Percentiles rank a stretch among this genome's conserved stretches.
These are phyloP conservation scores for Hymenoscyphus fructigenus DNA, from an alignment of 2,329 filamentous ascomycete genomes.

Conservation along the genomic window DNA sequence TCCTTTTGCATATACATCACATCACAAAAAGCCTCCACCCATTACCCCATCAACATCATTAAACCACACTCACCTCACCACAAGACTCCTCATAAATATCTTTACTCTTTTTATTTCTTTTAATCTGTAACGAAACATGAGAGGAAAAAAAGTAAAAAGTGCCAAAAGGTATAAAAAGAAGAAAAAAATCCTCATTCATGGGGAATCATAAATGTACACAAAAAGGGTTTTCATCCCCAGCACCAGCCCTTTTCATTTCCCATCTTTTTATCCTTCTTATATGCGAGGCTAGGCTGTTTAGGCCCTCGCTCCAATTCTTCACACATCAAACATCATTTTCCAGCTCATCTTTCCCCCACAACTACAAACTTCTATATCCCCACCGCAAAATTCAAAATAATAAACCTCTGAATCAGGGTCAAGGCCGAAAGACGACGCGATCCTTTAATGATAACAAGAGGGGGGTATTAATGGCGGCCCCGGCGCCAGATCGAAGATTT, in stretches of 20 bases:
- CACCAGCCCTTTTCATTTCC: not conserved
- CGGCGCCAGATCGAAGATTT: constrained; percentile 32
- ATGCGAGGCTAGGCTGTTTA: too few species aligned
- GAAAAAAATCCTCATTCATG: constrained; percentile 26
- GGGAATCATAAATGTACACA: constrained; percentile 33
- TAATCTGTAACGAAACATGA: too few species aligned
- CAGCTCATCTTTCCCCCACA: constrained; percentile 8
- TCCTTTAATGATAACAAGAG: constrained; percentile 29
- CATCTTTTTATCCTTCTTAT: not conserved
- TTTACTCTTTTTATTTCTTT: not conserved
- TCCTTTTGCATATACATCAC: too few species aligned
- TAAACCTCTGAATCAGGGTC: constrained; percentile 33
- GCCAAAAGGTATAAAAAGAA: not conserved
- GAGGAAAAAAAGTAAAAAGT: not conserved
- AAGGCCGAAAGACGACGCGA: constrained; percentile 27
- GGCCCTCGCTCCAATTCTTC: not conserved
- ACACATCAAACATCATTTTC: not conserved
- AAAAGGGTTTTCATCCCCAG: not conserved
- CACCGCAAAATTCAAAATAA: constrained; percentile 19
- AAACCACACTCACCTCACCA: not conserved
- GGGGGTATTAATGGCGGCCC: constrained; percentile 33
- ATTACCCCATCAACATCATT: too few species aligned
- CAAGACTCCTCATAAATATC: not conserved
- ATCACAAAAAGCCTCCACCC: not conserved
- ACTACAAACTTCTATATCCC: constrained; percentile 18